Percentiles rank a stretch among this genome's conserved stretches.
Conservation (phyloP, 305 asterid genomes). For the Rubia peregrina region DNA sequence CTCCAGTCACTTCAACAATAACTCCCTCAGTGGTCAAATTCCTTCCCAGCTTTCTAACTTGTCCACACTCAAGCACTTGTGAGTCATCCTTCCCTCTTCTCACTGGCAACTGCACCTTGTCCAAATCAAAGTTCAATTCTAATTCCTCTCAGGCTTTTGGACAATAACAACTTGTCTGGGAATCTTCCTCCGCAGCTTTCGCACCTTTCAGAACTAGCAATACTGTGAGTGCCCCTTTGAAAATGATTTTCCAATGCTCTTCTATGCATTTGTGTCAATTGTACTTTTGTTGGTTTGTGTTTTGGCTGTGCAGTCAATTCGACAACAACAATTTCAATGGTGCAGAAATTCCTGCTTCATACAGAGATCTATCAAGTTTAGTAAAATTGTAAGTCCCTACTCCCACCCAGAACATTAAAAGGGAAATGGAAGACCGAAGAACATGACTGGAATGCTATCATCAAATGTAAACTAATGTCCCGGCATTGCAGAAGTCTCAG, state of each 20-base stretch:
- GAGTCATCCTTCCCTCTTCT: constrained; percentile 18
- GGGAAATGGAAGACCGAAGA: too few species aligned
- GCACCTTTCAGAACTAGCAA: constrained; percentile 22
- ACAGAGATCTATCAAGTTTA: constrained; percentile 29
- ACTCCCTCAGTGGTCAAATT: constrained; percentile 44
- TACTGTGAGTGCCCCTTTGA: constrained; percentile 32
- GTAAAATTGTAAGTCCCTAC: constrained; percentile 30
- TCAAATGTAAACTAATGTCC: constrained; percentile 7
- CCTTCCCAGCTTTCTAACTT: constrained; percentile 34
- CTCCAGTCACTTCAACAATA: constrained; percentile 48
- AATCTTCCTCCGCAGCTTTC: constrained; percentile 35
- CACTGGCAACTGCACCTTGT: not conserved
- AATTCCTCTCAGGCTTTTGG: constrained; percentile 37
- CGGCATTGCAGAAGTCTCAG: constrained; percentile 37
- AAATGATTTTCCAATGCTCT: constrained; percentile 6
- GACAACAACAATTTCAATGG: constrained; percentile 45
- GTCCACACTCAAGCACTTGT: constrained; percentile 37
- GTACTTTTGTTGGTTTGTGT: not conserved
- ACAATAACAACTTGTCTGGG: constrained; percentile 40
- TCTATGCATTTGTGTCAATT: not conserved
- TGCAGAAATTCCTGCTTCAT: constrained; percentile 38
- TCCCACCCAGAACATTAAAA: too few species aligned
- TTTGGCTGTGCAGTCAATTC: constrained; percentile 34
- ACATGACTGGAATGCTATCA: not conserved
- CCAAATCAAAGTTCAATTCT: not conserved